Base-by-base conservation (phyloP, 2,329 filamentous ascomycete species). In the Aspergillus hortae region DNA sequence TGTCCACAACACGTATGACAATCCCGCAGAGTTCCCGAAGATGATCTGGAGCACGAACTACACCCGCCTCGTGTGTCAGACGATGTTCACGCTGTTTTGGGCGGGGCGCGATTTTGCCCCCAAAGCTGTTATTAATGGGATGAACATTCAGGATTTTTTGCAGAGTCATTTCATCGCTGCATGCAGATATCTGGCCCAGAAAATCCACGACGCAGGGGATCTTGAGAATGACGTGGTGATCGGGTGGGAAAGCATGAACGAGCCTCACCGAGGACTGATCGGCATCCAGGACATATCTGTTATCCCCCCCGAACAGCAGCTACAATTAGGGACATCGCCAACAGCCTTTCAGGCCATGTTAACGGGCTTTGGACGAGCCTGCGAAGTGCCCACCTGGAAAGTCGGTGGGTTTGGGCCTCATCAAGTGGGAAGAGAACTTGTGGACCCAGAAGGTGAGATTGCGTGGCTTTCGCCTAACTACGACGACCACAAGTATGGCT, bases 31-130 rank as follows among this genome's bases (percentile, higher is more conserved):
- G 1, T 99, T 92, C 60, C 94, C 94, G 21, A 97, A 96, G 75
- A 99, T 99, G 95, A 92, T 97, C 52, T 99, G 94, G 94, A 91
- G 92, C 14, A 97, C 95, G 47, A 99, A 99, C 68, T 99, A 99
- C 71, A 88, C 85, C 56, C 84, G 94, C 21, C 78, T 97, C 46
- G 92, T 88, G 2, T 89, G 87, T 46, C 90, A 92, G 59, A 92
- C 90, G 43, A 90, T 97, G 61, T 97, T 96, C 68, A 96, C 92
- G 0, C 75, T 97, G 47, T 99, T 96, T 75, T 99, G 95, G 69
- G 92, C 82, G 7, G 94, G 94, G 33, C 84, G 80, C 57, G 90
- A 95, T 63, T 97, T 96, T 76, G 90, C 94, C 1, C 95, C 95
- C 3, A 96, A 96, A 65, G 96, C 92, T 60, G 88, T 96, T 60